phyloP scores from a whole-genome alignment of 352 stramenopile species.

The Peronospora tabacina region DNA sequence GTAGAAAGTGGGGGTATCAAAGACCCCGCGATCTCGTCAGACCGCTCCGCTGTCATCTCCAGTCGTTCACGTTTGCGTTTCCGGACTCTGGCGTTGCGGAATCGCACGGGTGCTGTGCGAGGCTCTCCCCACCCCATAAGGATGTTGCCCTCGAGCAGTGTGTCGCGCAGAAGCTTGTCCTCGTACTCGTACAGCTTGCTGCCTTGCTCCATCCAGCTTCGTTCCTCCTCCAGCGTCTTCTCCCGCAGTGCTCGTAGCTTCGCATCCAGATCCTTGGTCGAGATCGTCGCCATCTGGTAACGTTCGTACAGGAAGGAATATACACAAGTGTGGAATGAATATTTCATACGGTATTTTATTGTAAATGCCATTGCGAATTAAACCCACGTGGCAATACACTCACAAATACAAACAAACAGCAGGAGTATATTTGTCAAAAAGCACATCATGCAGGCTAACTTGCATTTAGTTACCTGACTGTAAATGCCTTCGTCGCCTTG shows the following conservation, averaged over 20 bases:
- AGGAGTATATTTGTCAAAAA: not conserved
- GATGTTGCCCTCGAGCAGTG: slow-evolving; percentile 63
- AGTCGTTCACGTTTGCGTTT: slow-evolving; percentile 55
- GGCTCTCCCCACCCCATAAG: slow-evolving; percentile 63
- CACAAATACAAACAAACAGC: not conserved
- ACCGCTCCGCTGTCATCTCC: slow-evolving; percentile 21
- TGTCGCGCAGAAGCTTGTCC: slow-evolving; percentile 63
- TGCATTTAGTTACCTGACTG: slow-evolving; percentile 19
- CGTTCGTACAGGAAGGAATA: not conserved
- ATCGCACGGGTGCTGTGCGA: slow-evolving; percentile 49
- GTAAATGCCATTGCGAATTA: too few relatives aligned
- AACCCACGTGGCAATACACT: too few relatives aligned
- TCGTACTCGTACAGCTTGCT: slow-evolving; percentile 72
- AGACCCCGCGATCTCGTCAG: slow-evolving; percentile 4
- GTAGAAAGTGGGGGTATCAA: slow-evolving; percentile 19
- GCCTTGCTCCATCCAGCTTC: slow-evolving; percentile 53
- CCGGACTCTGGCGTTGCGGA: slow-evolving; percentile 60
- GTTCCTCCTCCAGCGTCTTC: slow-evolving; percentile 39
- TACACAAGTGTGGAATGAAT: not conserved
- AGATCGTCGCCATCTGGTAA: not conserved
- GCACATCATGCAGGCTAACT: slow-evolving; percentile 4
- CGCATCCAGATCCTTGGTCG: slow-evolving; percentile 48
- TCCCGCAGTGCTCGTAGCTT: slow-evolving; percentile 36
- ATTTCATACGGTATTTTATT: too few relatives aligned
- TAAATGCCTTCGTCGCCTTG: not conserved